Evolutionary conservation across 2,329 filamentous ascomycete genomes (phyloP).

Genomic region (Polytolypa hystricis): DNA sequence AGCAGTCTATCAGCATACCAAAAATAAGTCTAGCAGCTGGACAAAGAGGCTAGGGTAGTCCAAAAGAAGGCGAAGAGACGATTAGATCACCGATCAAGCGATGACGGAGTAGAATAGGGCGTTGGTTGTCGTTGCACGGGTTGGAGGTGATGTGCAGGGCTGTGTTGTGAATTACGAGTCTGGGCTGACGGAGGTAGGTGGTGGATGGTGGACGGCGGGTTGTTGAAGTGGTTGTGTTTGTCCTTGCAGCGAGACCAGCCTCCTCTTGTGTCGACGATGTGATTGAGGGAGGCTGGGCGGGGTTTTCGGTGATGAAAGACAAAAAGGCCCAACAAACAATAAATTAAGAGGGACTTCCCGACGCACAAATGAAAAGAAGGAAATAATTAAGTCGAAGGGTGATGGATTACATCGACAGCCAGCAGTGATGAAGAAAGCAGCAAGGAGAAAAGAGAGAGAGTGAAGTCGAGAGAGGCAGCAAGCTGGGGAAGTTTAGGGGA

Average conservation of each 20-base stretch:
- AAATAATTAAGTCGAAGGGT: background rate
- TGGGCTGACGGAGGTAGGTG: background rate
- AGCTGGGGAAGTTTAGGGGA: background rate
- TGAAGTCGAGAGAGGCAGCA: background rate
- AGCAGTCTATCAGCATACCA: too few species aligned
- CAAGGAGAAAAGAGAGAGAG: background rate
- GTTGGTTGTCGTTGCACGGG: background rate
- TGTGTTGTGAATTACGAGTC: too few species aligned
- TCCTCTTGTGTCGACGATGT: too few species aligned
- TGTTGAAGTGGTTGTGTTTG: background rate
- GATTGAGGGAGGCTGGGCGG: background rate
- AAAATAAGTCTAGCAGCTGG: too few species aligned
- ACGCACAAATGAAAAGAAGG: background rate
- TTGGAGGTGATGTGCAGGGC: background rate
- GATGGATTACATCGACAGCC: background rate
- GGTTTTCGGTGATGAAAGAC: background rate
- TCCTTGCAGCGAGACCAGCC: too few species aligned
- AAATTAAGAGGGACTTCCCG: background rate
- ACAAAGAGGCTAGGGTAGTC: too few species aligned
- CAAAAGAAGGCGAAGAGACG: too few species aligned
- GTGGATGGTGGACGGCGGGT: background rate
- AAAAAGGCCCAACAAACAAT: background rate
- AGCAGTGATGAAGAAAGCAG: background rate
- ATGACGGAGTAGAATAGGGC: background rate
- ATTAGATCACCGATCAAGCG: conserved; percentile 1